Evolutionary conservation across 331 rosid species (phyloP).

Genomic region (Pyrus hybrid): DNA sequence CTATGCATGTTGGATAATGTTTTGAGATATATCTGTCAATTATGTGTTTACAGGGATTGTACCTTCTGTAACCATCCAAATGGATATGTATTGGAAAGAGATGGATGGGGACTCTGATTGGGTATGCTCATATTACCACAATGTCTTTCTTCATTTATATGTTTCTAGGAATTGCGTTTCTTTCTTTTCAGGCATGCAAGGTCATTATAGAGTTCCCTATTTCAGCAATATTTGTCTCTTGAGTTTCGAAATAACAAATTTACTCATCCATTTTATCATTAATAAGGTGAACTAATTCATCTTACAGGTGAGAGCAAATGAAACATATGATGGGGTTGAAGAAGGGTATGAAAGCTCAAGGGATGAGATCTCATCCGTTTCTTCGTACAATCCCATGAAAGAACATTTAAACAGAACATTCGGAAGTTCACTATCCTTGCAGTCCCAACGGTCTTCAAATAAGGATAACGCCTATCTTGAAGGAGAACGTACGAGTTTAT

Average conservation of each 20-base stretch:
- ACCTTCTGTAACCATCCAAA: constrained; percentile 60
- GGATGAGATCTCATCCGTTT: constrained; percentile 88
- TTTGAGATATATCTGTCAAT: constrained; percentile 21
- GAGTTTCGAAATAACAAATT: not conserved
- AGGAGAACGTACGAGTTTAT: constrained; percentile 63
- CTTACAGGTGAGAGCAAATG: constrained; percentile 81
- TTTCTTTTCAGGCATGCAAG: constrained; percentile 4
- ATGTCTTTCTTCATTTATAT: constrained; percentile 21
- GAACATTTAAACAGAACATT: constrained; percentile 58
- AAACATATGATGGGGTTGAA: constrained; percentile 63
- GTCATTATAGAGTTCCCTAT: not conserved
- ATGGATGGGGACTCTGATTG: constrained; percentile 86
- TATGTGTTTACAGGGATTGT: constrained; percentile 56
- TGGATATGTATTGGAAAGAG: constrained; percentile 94
- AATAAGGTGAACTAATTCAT: constrained; percentile 14
- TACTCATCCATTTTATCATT: constrained; percentile 1
- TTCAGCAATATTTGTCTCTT: not conserved
- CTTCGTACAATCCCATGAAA: constrained; percentile 79
- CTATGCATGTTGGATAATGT: not conserved
- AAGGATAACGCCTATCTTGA: constrained; percentile 42
- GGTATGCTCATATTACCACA: constrained; percentile 57
- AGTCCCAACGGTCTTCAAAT: constrained; percentile 59
- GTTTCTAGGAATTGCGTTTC: constrained; percentile 12
- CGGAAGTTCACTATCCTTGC: constrained; percentile 82
- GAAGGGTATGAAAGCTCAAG: constrained; percentile 93